phyloP scores from a whole-genome alignment of 257 asterid genomes.

The Buddleja alternifolia region DNA sequence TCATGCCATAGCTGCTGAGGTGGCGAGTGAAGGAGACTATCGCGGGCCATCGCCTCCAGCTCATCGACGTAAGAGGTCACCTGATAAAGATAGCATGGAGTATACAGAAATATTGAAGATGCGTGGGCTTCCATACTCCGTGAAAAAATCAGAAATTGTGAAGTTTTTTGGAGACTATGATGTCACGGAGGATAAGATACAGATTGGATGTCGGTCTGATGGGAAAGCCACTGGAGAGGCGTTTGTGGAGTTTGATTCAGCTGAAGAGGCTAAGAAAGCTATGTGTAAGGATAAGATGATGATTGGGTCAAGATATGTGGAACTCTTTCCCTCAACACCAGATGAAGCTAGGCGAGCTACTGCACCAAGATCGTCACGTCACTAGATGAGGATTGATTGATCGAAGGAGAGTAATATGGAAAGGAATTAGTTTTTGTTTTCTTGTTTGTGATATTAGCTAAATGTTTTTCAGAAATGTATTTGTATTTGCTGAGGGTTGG shows the following conservation, averaged over 20 bases:
- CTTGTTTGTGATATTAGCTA: too few species aligned
- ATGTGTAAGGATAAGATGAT: conserved; percentile 85
- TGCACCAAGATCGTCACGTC: conserved; percentile 66
- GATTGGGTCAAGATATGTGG: conserved; percentile 89
- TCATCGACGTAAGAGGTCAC: conserved; percentile 66
- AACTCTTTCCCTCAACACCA: conserved; percentile 84
- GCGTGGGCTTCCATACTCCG: conserved; percentile 88
- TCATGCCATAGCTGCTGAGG: conserved; percentile 86
- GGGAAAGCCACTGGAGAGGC: conserved; percentile 99
- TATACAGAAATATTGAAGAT: conserved; percentile 82
- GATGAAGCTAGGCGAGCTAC: conserved; percentile 70
- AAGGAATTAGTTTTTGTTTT: too few species aligned
- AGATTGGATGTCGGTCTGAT: conserved; percentile 69
- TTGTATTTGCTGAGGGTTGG: too few species aligned
- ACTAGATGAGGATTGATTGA: conserved; percentile 36
- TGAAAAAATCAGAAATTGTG: conserved; percentile 65
- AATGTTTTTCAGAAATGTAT: not conserved
- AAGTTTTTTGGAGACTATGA: conserved; percentile 72
- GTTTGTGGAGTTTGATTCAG: conserved; percentile 70
- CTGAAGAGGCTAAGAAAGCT: conserved; percentile 83
- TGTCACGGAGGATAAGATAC: conserved; percentile 66
- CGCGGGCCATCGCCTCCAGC: conserved; percentile 62
- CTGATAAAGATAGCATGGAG: conserved; percentile 79
- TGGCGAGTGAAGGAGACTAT: conserved; percentile 59
- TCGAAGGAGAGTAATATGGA: conserved; percentile 1